Base-by-base conservation (phyloP, 2,329 filamentous ascomycete species). In the Cladosporium velox region DNA sequence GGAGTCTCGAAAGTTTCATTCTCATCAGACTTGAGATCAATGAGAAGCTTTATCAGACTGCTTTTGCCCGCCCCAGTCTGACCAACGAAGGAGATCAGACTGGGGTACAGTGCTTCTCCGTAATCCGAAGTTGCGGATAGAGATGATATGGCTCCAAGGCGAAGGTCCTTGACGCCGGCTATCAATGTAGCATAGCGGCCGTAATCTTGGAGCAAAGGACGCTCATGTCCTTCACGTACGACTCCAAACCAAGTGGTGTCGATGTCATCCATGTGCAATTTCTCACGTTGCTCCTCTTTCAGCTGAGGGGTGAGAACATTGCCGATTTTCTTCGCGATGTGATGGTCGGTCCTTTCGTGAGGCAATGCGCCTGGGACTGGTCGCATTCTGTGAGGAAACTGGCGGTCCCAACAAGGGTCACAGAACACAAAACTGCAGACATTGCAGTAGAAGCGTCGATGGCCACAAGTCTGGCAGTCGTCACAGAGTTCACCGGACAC, bases 21-120 rank as follows among this genome's bases (percentile, higher is more conserved):
- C 65, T 26, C 68, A 55, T 61, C 76, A 74, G 38, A 76, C 72
- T 82, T 79, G 59, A 75, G 71, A 51, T 76, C 74, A 49, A 85
- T 81, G 12, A 85, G 74, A 51, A 85, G 72, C 66, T 82, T 83
- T 68, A 85, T 82, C 30, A 85, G 67, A 2, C 81, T 83, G 54
- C 81, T 84, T 72, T 85, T 85, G 1, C 83, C 83, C 18, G 82
- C 83, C 51, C 75, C 75, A 4, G 75, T 76, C 10, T 74, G 69
- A 35, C 75, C 75, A 58, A 77, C 74, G 67, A 77, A 77, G n/a
- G 75, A 77, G 4, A 76, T 73, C 28, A 77, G 68, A 65, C 74
- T 72, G 24, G 75, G 75, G 65, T 76, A 76, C 26, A 70, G 63
- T 35, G 69, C 70, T 49, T 72, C 69, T 10, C 24, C 34, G 18